Percentiles rank a stretch among this genome's conserved stretches.
phyloP scores from a whole-genome alignment of 306 rosid species.

The Hippophae gyantsensis region DNA sequence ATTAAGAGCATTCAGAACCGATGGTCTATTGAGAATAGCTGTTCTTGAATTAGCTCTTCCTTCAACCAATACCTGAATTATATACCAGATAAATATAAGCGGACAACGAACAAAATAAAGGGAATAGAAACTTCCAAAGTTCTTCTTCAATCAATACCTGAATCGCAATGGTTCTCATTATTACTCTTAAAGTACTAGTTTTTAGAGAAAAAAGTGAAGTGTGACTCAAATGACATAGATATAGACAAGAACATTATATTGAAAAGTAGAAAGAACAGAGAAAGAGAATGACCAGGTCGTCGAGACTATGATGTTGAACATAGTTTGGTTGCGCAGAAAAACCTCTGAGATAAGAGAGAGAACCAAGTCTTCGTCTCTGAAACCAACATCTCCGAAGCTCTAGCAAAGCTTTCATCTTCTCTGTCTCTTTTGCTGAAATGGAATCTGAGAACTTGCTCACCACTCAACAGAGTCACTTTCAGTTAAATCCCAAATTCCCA shows the following conservation, averaged over 20 bases:
- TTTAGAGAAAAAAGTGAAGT: too few species aligned
- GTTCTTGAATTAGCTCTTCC: conserved; percentile 79
- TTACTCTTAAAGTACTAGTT: too few species aligned
- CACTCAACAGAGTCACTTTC: background rate
- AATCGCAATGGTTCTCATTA: too few species aligned
- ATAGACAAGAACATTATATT: background rate
- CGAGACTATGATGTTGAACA: conserved; percentile 31
- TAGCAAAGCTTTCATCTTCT: conserved; percentile 46
- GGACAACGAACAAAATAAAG: background rate
- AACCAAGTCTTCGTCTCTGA: conserved; percentile 30
- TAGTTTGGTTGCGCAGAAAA: conserved; percentile 56
- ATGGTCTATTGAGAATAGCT: conserved; percentile 69
- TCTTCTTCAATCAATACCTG: too few species aligned
- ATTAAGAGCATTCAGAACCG: conserved; percentile 58
- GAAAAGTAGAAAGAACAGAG: background rate
- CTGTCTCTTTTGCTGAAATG: conserved; percentile 35
- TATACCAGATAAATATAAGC: background rate
- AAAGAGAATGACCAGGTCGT: conserved; percentile 42
- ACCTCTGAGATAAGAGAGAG: conserved; percentile 27
- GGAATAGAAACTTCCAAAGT: background rate
- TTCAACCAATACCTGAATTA: conserved; percentile 62
- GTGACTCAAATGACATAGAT: too few species aligned
- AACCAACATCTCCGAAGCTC: conserved; percentile 24
- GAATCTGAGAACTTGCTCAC: background rate
- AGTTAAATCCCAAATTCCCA: conserved; percentile 10